Conservation (phyloP, 768 basidiomycete genomes). For the Tricholoma bakamatsutake region DNA sequence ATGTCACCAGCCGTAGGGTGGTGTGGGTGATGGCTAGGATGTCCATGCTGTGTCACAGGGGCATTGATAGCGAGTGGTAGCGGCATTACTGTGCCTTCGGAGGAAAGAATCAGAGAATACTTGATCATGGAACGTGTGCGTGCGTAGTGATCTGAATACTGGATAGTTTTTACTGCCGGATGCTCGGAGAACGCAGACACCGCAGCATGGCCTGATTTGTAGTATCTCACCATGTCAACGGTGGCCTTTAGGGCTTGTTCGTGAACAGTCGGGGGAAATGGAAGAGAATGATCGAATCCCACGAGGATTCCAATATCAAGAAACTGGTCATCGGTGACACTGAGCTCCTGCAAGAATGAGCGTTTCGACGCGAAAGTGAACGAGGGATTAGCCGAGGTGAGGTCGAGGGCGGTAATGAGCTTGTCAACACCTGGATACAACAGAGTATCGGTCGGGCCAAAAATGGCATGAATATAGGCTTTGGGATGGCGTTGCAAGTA, state of each 20-base stretch:
- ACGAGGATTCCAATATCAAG: slow-evolving; percentile 90
- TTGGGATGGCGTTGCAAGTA: slow-evolving; percentile 93
- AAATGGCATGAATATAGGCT: slow-evolving; percentile 92
- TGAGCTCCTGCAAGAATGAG: slow-evolving; percentile 49
- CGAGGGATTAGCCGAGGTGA: slow-evolving; percentile 55
- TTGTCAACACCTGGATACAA: slow-evolving; percentile 86
- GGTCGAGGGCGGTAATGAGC: slow-evolving; percentile 85
- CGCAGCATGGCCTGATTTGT: slow-evolving; percentile 83
- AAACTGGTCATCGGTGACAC: slow-evolving; percentile 82
- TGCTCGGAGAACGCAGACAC: slow-evolving; percentile 75
- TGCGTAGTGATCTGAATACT: slow-evolving; percentile 83
- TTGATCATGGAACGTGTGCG: slow-evolving; percentile 89
- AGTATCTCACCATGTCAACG: slow-evolving; percentile 89
- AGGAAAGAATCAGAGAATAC: slow-evolving; percentile 84
- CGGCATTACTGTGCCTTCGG: slow-evolving; percentile 78
- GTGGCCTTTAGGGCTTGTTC: slow-evolving; percentile 80
- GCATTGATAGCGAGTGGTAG: slow-evolving; percentile 65
- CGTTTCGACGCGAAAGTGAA: slow-evolving; percentile 87
- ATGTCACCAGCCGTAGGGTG: slow-evolving; percentile 83
- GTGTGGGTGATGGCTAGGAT: slow-evolving; percentile 52
- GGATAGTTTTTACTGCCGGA: slow-evolving; percentile 71
- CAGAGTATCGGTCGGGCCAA: slow-evolving; percentile 84
- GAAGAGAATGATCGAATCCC: slow-evolving; percentile 75
- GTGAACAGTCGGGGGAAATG: slow-evolving; percentile 79
- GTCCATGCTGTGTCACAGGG: slow-evolving; percentile 38